These are phyloP conservation scores for Salix dunnii DNA, from an alignment of 345 rosid species.

Conservation along the genomic window DNA sequence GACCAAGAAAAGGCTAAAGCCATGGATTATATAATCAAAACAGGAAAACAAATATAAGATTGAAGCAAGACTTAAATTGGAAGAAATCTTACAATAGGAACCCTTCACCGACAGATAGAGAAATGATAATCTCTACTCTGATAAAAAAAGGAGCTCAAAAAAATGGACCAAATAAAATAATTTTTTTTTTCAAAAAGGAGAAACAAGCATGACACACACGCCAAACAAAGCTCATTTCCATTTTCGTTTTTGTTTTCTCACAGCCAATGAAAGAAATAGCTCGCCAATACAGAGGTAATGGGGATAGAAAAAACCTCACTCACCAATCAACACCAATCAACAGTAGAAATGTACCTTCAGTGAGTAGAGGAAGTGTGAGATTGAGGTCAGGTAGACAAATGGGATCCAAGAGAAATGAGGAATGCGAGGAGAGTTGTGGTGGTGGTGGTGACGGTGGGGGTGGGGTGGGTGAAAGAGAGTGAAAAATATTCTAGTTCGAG, in stretches of 20 bases:
- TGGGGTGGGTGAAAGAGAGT: constrained; percentile 11
- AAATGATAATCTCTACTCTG: constrained; percentile 10
- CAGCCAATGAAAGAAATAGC: constrained; percentile 1
- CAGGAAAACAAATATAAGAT: constrained; percentile 1
- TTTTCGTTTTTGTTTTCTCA: background rate
- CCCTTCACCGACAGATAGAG: constrained; percentile 34
- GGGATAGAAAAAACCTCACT: background rate
- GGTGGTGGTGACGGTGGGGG: constrained; percentile 9
- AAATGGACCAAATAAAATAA: background rate
- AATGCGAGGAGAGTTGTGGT: background rate
- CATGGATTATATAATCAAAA: background rate
- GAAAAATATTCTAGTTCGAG: constrained; percentile 19
- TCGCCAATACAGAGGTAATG: background rate
- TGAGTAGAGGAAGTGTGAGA: background rate
- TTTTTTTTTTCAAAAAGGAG: background rate
- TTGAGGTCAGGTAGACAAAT: background rate
- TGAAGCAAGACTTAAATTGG: constrained; percentile 4
- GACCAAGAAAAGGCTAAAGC: background rate
- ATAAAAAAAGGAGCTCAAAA: background rate
- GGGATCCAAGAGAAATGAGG: constrained; percentile 25
- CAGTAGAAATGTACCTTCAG: constrained; percentile 38
- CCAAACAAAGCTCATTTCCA: background rate
- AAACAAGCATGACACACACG: constrained; percentile 10
- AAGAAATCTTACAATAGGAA: constrained; percentile 23
- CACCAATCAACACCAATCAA: constrained; percentile 41